Evolutionary conservation across 2,329 filamentous ascomycete genomes (phyloP), one percentile per base, ranked within the genome.

Genomic region (Sphaerulina musiva): DNA sequence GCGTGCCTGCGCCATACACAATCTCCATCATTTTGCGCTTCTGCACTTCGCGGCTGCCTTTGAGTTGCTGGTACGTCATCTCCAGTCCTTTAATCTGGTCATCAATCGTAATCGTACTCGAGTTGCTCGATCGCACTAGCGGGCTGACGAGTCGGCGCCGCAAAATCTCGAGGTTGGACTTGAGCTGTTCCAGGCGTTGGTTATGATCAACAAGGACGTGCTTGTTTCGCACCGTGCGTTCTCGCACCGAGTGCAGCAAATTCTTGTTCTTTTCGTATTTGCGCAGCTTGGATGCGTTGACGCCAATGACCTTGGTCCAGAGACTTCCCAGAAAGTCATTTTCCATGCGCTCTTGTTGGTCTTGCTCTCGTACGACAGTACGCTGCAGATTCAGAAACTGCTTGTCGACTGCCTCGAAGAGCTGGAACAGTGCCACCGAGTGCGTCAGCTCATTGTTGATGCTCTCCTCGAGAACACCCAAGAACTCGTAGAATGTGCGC

Each of bases 201-300:
- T 95, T 93, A 71, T 96, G 91, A 64, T 90, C 86, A 60, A 93
- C 83, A 7, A 97, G 79, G 36, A 95, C 80, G 59, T 84, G 82
- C 73, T 96, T 96, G 74, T 96, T 95, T 57, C 83, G 81, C 23
- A 95, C 83, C 1, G 91, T 95, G 64, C 86, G 87, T 55, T 86
- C 82, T 59, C 90, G 84, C 53, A 97, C 86, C 60, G 85, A 86
- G 47, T 79, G 81, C 23, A 97, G 81, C 0, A 96, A 78, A 47
- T 83, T 79, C 58, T 86, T 85, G 76, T 97, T 97, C 73, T 87
- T 89, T 70, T 95, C 89, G 71, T 90, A 96, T 70, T 96, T 96
- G 67, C 83, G 81, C n/a, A 95, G 78, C 61, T 85, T 80, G 43
- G 78, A 78, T 6, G 86, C 83, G 65, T 87, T 86, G 39, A 86